A percentile compares a stretch with the other conserved stretches of the same genome.
These are phyloP conservation scores for Lentinula aciculospora DNA, from an alignment of 768 basidiomycete species.

Conservation along the genomic window DNA sequence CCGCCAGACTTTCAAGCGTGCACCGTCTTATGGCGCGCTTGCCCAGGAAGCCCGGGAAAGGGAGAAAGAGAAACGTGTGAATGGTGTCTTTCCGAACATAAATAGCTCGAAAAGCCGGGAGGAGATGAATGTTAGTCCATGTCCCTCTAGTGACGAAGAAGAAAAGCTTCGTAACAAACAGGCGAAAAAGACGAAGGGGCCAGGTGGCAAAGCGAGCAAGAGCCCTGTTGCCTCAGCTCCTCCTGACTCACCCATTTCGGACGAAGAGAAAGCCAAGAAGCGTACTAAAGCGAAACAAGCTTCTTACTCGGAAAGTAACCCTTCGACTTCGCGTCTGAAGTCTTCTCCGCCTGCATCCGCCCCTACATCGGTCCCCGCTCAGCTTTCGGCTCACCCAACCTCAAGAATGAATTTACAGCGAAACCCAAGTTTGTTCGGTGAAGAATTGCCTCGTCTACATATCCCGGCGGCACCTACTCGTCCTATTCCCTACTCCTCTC, in stretches of 20 bases:
- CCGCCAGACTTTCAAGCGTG: slow-evolving; percentile 38
- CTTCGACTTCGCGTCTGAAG: slow-evolving; percentile 5
- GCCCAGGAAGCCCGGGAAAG: slow-evolving; percentile 20
- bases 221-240: slow-evolving; percentile 2
- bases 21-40: slow-evolving; percentile 50
- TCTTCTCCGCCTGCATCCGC: not conserved
- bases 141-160: slow-evolving; percentile 71
- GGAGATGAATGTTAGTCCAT: slow-evolving; percentile 24
- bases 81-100: slow-evolving; percentile 3
- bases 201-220: slow-evolving; percentile 26
- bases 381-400: slow-evolving; percentile 22
- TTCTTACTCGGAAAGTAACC: not conserved
- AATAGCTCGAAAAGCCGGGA: slow-evolving; percentile 1
- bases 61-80: slow-evolving; percentile 7
- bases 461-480: slow-evolving; percentile 18
- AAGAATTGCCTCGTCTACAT: slow-evolving; percentile 50
- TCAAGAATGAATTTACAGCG: slow-evolving; percentile 40
- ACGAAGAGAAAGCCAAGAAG: slow-evolving; percentile 14
- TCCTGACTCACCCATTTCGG: slow-evolving; percentile 17
- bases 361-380: slow-evolving; percentile 5
- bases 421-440: slow-evolving; percentile 64
- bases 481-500: slow-evolving; percentile 3
- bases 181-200: slow-evolving; percentile 48
- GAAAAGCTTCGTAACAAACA: slow-evolving; percentile 55
- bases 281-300: not conserved